Evolutionary conservation across 2,329 filamentous ascomycete species (phyloP).

Genomic region (Cercospora beticola): DNA sequence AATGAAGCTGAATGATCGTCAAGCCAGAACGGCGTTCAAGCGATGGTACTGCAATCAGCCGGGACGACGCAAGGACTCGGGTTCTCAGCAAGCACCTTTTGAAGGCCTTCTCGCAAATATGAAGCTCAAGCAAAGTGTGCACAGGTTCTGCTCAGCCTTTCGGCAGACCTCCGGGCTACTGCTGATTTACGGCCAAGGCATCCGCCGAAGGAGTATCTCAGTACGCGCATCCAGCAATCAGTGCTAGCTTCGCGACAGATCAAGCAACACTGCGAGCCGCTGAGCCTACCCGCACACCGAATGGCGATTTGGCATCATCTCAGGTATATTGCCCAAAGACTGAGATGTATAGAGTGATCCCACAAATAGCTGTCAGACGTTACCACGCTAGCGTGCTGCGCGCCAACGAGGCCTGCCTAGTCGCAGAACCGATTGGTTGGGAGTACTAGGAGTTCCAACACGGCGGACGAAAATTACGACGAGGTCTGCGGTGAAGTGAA

Average conservation of each 20-base stretch:
- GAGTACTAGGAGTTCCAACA: not conserved
- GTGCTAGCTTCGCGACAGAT: not conserved
- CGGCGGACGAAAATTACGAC: not conserved
- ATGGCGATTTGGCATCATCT: not conserved
- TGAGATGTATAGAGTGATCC: not conserved
- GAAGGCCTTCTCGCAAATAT: not conserved
- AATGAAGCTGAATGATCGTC: constrained; percentile 3
- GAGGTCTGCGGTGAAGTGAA: not conserved
- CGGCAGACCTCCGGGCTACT: not conserved
- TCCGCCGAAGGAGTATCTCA: not conserved
- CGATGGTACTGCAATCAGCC: not conserved
- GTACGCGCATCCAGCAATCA: not conserved
- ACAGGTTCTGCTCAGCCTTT: not conserved
- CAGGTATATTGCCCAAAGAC: not conserved
- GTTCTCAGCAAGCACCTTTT: not conserved
- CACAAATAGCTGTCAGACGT: not conserved
- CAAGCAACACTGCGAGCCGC: not conserved
- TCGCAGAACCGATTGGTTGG: not conserved
- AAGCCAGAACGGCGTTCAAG: not conserved
- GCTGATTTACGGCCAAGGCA: not conserved
- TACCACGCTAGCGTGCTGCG: not conserved
- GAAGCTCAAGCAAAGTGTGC: not conserved
- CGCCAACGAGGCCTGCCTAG: not conserved
- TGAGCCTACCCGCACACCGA: not conserved
- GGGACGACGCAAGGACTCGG: not conserved